phyloP scores from a whole-genome alignment of 306 rosid genomes.

The Prosopis cineraria region DNA sequence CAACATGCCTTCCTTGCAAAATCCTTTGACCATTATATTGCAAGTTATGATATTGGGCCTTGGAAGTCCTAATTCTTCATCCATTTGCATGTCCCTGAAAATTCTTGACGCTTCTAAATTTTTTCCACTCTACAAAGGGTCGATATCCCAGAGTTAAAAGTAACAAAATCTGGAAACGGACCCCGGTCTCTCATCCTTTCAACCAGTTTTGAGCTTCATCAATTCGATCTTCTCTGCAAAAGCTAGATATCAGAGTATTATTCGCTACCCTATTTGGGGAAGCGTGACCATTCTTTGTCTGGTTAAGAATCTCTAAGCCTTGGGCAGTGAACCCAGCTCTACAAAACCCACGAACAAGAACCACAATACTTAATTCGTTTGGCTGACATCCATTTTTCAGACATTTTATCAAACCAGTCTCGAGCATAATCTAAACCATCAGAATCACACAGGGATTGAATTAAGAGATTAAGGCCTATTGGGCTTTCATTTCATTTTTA shows the following conservation, averaged over 20 bases:
- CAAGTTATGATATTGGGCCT: conserved; percentile 68
- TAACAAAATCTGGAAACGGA: conserved; percentile 69
- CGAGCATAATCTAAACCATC: conserved; percentile 61
- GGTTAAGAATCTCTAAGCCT: conserved; percentile 61
- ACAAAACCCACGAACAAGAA: conserved; percentile 86
- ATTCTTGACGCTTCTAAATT: conserved; percentile 87
- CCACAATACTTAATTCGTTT: conserved; percentile 69
- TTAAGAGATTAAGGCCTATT: conserved; percentile 74
- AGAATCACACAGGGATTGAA: conserved; percentile 55
- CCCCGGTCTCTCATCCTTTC: conserved; percentile 74
- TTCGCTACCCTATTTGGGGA: conserved; percentile 60
- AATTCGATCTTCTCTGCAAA: conserved; percentile 60
- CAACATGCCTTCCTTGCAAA: conserved; percentile 75
- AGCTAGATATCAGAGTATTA: conserved; percentile 80
- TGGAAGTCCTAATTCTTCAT: conserved; percentile 76
- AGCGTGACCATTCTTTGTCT: conserved; percentile 29
- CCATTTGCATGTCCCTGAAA: conserved; percentile 86
- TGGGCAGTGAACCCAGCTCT: conserved; percentile 45
- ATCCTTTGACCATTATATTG: conserved; percentile 82
- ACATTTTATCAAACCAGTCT: conserved; percentile 80
- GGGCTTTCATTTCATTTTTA: no score
- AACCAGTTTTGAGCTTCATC: conserved; percentile 79
- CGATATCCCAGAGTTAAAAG: conserved; percentile 89
- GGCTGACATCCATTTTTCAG: conserved; percentile 74
- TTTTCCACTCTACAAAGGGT: conserved; percentile 78